Conservation (phyloP, 805 yeast species). For the Schwanniomyces pseudopolymorphus region DNA sequence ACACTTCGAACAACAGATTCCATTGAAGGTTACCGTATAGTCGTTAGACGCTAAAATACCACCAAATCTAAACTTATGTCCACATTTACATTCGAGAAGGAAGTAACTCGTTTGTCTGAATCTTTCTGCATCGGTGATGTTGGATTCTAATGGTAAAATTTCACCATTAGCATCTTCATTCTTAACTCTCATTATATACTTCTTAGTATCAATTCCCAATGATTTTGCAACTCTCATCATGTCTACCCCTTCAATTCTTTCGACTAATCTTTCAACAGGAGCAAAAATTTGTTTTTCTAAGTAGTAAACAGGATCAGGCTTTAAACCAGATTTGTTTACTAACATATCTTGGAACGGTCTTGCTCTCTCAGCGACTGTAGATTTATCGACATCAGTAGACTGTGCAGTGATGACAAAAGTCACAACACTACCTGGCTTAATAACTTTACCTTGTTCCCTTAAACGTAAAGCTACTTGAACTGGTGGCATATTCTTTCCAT, state of each 20-base stretch:
- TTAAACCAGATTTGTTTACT: conserved; percentile 46
- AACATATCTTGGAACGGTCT: conserved; percentile 75
- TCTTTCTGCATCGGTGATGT: conserved; percentile 77
- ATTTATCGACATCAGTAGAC: conserved; percentile 32
- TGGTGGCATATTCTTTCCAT: conserved; percentile 79
- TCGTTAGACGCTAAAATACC: conserved; percentile 69
- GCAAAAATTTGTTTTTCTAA: conserved; percentile 86
- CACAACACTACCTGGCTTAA: conserved; percentile 87
- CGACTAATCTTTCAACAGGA: conserved; percentile 85
- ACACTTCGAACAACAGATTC: conserved; percentile 71
- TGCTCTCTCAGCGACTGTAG: conserved; percentile 74
- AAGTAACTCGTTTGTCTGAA: conserved; percentile 65
- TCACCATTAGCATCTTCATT: conserved; percentile 37
- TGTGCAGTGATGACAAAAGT: conserved; percentile 72
- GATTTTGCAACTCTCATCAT: conserved; percentile 71
- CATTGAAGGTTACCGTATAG: conserved; percentile 63
- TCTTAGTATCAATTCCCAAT: conserved; percentile 73
- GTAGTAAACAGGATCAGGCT: conserved; percentile 77
- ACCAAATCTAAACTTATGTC: conserved; percentile 59
- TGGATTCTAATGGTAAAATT: conserved; percentile 76
- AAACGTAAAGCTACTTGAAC: conserved; percentile 88
- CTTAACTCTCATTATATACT: conserved; percentile 49
- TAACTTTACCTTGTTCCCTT: conserved; percentile 78
- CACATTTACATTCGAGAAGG: conserved; percentile 62
- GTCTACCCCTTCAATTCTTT: conserved; percentile 84